Evolutionary conservation across 495 filamentous ascomycete species (phyloP).

Genomic region (Penicillium arizonense): DNA sequence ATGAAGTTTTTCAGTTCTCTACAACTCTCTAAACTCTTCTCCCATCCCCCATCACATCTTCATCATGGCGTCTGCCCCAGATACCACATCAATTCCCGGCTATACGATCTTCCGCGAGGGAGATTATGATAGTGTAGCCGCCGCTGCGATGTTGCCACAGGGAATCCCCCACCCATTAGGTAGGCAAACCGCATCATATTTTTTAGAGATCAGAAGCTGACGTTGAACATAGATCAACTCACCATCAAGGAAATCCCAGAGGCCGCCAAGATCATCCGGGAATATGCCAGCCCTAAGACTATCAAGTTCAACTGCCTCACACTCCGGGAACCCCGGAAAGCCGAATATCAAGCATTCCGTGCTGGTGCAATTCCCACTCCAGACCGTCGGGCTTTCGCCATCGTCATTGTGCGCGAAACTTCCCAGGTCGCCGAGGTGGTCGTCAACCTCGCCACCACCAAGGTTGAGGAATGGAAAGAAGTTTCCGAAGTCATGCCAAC

Average conservation of each 20-base stretch:
- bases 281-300: conserved; percentile 28
- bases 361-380: conserved; percentile 46
- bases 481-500: conserved; percentile 76
- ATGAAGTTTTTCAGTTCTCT: background rate
- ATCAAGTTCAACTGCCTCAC: conserved; percentile 84
- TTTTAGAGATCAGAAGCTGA: conserved; percentile 2
- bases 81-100: conserved; percentile 36
- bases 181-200: conserved; percentile 3
- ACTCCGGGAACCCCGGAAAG: conserved; percentile 75
- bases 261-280: conserved; percentile 31
- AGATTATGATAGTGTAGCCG: conserved; percentile 35
- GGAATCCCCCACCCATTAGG: conserved; percentile 31
- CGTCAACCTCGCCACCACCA: conserved; percentile 65
- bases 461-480: conserved; percentile 68
- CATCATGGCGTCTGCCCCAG: conserved; percentile 33
- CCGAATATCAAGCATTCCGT: conserved; percentile 73
- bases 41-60: background rate
- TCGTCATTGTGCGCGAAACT: conserved; percentile 29
- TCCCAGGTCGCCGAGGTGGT: conserved; percentile 68
- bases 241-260: conserved; percentile 32
- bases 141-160: conserved; percentile 28
- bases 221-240: conserved; percentile 25
- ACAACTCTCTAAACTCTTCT: conserved; percentile 14
- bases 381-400: conserved; percentile 33
- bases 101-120: conserved; percentile 37